Base-by-base conservation (phyloP, 306 rosid species). In the Gleditsia sinensis region DNA sequence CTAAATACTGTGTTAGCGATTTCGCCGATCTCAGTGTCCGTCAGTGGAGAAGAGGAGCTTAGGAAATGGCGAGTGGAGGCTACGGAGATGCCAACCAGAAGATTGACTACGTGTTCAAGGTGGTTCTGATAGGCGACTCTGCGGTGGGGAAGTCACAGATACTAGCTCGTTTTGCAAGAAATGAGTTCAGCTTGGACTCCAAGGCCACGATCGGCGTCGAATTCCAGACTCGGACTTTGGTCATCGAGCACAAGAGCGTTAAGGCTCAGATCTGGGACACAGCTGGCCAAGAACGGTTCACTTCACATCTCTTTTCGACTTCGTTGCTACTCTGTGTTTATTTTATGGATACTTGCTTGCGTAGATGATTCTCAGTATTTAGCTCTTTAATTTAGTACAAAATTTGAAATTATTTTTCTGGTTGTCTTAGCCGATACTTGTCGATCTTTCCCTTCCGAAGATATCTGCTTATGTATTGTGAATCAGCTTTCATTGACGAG, bases 231-330 rank as follows among this genome's bases (percentile, higher is more conserved):
- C 67, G 97, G 39, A 94, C 98, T 46, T 71, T 94, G 11, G 84
- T 94, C 63, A 90, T 94, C 75, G 84, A 90, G 80, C 96, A 86
- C 77, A 94, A 94, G 95, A 91, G 88, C 70, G 90, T 94, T 39
- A 94, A 94, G 82, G 98, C 98, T 86, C 98, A 94, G 98, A 94
- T 94, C 98, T 94, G 98, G 98, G 98, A 94, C 85, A 94, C 97
- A 2, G 98, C 98, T 1, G 98, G 98, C 63, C 98, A 94, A 90
- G 98, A 94, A 81, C 86, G 97, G 98, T 94, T 23, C 28, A 28
- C 39, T 61, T 34, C 48, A 75, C 48, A 23, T 14, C 32, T 48
- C 67, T 6, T 3, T 21, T 23, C 19, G 19, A 11, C 2, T 62
- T 36, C 30, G 2, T 10, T 21, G 12, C 32, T 33, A 27, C 63